phyloP scores from a whole-genome alignment of 345 rosid genomes.

The Corymbia maculata region DNA sequence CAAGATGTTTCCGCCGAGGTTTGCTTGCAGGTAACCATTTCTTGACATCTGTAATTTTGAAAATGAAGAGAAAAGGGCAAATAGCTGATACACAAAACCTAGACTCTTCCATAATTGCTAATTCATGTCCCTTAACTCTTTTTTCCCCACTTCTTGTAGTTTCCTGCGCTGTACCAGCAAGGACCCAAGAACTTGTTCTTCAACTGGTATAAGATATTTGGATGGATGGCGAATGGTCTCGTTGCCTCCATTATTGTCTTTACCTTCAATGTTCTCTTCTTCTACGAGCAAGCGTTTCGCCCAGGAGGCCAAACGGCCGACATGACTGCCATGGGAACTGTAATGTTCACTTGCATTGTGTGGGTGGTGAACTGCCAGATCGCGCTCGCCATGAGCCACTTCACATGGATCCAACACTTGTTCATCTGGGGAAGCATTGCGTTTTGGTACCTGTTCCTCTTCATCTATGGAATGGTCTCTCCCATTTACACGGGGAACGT shows the following conservation, averaged over 20 bases:
- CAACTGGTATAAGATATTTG: conserved; percentile 86
- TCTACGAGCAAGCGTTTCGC: conserved; percentile 76
- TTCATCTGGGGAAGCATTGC: conserved; percentile 90
- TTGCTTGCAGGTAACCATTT: conserved; percentile 78
- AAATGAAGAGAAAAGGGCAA: neutral
- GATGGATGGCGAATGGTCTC: conserved; percentile 96
- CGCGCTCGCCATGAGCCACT: conserved; percentile 88
- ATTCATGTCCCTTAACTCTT: neutral
- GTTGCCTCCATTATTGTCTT: conserved; percentile 70
- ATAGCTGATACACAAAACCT: neutral
- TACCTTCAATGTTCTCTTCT: conserved; percentile 58
- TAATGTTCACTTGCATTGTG: conserved; percentile 94
- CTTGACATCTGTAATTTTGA: neutral
- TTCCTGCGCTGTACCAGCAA: conserved; percentile 97
- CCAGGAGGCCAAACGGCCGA: conserved; percentile 80
- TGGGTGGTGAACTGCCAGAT: conserved; percentile 93
- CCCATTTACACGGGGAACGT: conserved; percentile 57
- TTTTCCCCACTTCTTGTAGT: conserved; percentile 33
- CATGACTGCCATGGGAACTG: conserved; percentile 80
- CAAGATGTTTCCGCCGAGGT: conserved; percentile 95
- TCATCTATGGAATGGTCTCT: conserved; percentile 60
- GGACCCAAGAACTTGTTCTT: conserved; percentile 90
- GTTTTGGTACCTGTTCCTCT: conserved; percentile 74
- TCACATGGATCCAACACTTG: conserved; percentile 97
- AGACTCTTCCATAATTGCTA: neutral